Percentiles rank a stretch among this genome's conserved stretches.
These are phyloP conservation scores for Parsonsia alboflavescens DNA, from an alignment of 257 asterid species.

Conservation along the genomic window DNA sequence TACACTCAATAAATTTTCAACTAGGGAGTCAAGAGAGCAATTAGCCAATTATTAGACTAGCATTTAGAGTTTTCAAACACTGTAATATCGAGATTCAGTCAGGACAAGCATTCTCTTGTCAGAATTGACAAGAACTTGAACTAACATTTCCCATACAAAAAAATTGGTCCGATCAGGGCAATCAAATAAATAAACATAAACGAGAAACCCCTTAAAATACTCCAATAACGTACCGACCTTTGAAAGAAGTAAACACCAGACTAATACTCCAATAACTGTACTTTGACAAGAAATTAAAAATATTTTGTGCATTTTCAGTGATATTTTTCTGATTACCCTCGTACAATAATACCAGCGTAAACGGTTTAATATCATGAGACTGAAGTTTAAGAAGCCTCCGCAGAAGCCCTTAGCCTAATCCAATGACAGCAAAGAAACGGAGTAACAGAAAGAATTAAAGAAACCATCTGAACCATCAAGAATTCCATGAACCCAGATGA, in stretches of 20 bases:
- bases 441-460: background rate
- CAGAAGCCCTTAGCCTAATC: background rate
- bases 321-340: background rate
- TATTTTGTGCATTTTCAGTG: background rate
- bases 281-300: background rate
- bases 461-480: slow-evolving; percentile 1
- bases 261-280: too few species aligned
- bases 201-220: too few species aligned
- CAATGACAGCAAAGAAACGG: background rate
- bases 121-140: background rate
- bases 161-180: background rate
- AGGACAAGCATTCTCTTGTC: too few species aligned
- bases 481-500: background rate
- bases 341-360: background rate
- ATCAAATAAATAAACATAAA: too few species aligned
- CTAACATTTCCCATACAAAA: background rate
- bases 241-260: too few species aligned
- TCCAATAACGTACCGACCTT: background rate
- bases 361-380: too few species aligned
- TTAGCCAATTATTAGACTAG: background rate
- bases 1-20: background rate
- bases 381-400: background rate
- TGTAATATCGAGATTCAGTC: background rate
- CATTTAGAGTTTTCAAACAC: background rate
- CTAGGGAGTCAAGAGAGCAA: background rate